A percentile compares a stretch with the other conserved stretches of the same genome.
Conservation (phyloP, 2,329 filamentous ascomycete species). For the Elsinoe ampelina region DNA sequence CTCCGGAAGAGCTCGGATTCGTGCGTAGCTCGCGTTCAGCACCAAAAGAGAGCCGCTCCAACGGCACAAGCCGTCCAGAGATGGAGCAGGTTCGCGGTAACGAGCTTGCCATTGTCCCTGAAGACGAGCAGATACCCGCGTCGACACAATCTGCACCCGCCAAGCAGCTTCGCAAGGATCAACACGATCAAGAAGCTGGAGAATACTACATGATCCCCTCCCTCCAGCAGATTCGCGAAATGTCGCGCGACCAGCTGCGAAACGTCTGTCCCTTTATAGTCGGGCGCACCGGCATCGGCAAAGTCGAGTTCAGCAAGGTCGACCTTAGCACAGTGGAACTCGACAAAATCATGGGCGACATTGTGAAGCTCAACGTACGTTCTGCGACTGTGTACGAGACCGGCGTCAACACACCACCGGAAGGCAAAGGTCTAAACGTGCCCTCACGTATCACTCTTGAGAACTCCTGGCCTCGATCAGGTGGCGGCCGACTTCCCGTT, state of each 20-base stretch:
- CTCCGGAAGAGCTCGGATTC: conserved; percentile 51
- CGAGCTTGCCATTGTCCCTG: conserved; percentile 69
- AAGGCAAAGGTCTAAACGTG: conserved; percentile 84
- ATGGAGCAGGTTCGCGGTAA: conserved; percentile 61
- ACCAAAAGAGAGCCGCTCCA: conserved; percentile 28
- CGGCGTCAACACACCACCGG: conserved; percentile 65
- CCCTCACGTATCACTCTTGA: conserved; percentile 79
- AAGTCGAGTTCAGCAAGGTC: conserved; percentile 72
- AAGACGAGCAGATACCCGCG: conserved; percentile 45
- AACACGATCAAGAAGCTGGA: conserved; percentile 51
- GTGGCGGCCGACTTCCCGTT: conserved; percentile 47
- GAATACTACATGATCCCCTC: conserved; percentile 81
- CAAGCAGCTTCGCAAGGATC: conserved; percentile 14
- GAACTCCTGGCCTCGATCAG: conserved; percentile 80
- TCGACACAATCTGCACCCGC: conserved; percentile 6
- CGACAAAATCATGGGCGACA: conserved; percentile 66
- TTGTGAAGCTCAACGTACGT: conserved; percentile 68
- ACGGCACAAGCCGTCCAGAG: conserved; percentile 43
- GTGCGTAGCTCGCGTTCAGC: conserved; percentile 41
- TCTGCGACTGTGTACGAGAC: conserved; percentile 81
- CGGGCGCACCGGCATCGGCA: conserved; percentile 71
- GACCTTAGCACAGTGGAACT: conserved; percentile 73
- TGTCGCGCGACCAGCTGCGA: conserved; percentile 72
- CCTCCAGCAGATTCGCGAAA: conserved; percentile 62
- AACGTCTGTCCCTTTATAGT: conserved; percentile 67